Evolutionary conservation across 1,284 basidiomycete genomes (phyloP), one percentile per base, ranked within the genome.

Genomic region (Volvariella volvacea): DNA sequence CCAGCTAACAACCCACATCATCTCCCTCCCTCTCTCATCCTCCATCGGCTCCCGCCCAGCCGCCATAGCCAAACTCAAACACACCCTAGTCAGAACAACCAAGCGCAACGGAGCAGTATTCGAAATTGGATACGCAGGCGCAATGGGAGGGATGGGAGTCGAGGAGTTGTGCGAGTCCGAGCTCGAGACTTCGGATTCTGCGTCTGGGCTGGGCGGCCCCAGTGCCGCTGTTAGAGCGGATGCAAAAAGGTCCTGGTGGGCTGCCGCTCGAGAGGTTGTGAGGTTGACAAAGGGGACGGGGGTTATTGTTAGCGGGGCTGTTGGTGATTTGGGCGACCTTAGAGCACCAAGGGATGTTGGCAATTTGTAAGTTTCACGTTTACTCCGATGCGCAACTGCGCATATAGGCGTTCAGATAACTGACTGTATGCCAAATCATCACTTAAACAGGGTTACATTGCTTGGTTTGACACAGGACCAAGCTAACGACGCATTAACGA

Each of bases 91-190:
- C 30, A 77, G 86, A 37, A 83, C 86, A 0, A 88, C 91, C 0
- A 69, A 91, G 10, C 83, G 84, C 53, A 88, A 90, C 50, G 92
- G 92, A 4, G 83, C 82, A 0, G 82, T 83, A 0, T 92, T 94
- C 55, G 91, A 93, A 59, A 74, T 94, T 41, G 73, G 69, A 47
- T 91, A 93, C 51, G 74, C 76, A 0, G 86, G 86, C 14, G 83
- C 85, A 0, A 61, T 90, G 0, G 77, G 79, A 1, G 78, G 73
- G 0, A 78, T 80, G 39, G 69, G 69, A 4, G 80, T 80, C 37
- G 49, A 66, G 0, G 52, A 63, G 10, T 56, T 75, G 14, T 49
- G 59, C 2, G 62, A 75, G 25, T 67, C 73, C 3, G 73, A 74
- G 2, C 73, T 16, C 7, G 34, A 36, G 7, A 12, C 12, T 28